phyloP scores from a whole-genome alignment of 1,284 basidiomycete species.

The Golubevia sp. region DNA sequence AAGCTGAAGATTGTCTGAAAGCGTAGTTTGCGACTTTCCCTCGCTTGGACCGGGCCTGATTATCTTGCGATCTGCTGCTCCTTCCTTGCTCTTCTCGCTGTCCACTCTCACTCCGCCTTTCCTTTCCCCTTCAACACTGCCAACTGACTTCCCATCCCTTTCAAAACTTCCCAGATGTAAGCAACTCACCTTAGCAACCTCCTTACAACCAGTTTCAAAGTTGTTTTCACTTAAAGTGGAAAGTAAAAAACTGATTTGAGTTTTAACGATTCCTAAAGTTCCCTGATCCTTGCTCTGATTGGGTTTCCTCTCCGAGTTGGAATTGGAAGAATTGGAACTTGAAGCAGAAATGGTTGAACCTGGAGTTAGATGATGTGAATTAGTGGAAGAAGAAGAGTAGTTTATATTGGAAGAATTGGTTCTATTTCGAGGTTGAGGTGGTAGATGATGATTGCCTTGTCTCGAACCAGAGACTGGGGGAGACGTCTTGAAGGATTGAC shows the following conservation, averaged over 20 bases:
- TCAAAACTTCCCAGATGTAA: too few relatives aligned
- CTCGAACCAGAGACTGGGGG: not conserved
- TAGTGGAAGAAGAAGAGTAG: too few relatives aligned
- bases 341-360: not conserved
- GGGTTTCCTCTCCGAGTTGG: not conserved
- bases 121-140: too few relatives aligned
- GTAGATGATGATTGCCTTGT: not conserved
- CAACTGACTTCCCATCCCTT: too few relatives aligned
- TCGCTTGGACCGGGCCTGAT: too few relatives aligned
- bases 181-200: constrained; percentile 87
- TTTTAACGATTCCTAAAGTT: constrained; percentile 62
- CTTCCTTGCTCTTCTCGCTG: too few relatives aligned
- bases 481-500: not conserved
- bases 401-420: not conserved
- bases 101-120: too few relatives aligned
- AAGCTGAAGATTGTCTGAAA: constrained; percentile 33
- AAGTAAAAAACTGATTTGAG: constrained; percentile 84
- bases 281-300: not conserved
- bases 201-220: constrained; percentile 84
- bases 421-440: not conserved
- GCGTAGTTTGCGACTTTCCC: constrained; percentile 17
- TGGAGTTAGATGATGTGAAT: not conserved
- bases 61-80: too few relatives aligned
- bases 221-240: constrained; percentile 92
- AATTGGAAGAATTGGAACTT: not conserved